These are phyloP conservation scores for Fusarium temperatum DNA, from an alignment of 2,329 filamentous ascomycete genomes.

Conservation along the genomic window DNA sequence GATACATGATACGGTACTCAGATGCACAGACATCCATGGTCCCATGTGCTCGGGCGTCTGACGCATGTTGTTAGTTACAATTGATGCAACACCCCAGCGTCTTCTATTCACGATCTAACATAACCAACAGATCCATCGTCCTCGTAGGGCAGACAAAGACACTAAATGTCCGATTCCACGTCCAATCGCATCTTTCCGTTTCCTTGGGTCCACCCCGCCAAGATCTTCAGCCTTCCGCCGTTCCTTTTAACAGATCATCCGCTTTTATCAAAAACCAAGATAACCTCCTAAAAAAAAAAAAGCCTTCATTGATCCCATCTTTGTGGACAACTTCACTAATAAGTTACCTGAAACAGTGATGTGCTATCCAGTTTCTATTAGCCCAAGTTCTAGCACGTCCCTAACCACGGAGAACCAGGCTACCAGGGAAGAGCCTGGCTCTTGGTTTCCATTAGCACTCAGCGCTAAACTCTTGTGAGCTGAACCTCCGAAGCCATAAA, in stretches of 20 bases:
- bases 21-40: neutral
- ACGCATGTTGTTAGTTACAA: neutral
- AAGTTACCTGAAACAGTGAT: slow-evolving; percentile 30
- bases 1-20: neutral
- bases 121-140: neutral
- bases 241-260: neutral
- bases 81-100: neutral
- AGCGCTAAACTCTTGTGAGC: slow-evolving; percentile 29
- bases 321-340: neutral
- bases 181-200: slow-evolving; percentile 19
- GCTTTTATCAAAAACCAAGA: slow-evolving; percentile 7
- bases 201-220: neutral
- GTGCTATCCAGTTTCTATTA: neutral
- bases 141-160: slow-evolving; percentile 6
- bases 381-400: slow-evolving; percentile 10
- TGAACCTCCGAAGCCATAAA: slow-evolving; percentile 19
- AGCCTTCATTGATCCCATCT: slow-evolving; percentile 8
- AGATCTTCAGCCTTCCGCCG: slow-evolving; percentile 7
- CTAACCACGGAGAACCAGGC: neutral
- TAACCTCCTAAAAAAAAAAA: slow-evolving; percentile 18
- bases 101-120: neutral
- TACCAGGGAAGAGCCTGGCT: slow-evolving; percentile 19
- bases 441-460: slow-evolving; percentile 1
- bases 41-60: neutral
- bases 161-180: neutral